Percentiles rank a stretch among this genome's conserved stretches.
These are phyloP conservation scores for Xerocomus amazonicus DNA, from an alignment of 1,284 basidiomycete species.

Conservation along the genomic window DNA sequence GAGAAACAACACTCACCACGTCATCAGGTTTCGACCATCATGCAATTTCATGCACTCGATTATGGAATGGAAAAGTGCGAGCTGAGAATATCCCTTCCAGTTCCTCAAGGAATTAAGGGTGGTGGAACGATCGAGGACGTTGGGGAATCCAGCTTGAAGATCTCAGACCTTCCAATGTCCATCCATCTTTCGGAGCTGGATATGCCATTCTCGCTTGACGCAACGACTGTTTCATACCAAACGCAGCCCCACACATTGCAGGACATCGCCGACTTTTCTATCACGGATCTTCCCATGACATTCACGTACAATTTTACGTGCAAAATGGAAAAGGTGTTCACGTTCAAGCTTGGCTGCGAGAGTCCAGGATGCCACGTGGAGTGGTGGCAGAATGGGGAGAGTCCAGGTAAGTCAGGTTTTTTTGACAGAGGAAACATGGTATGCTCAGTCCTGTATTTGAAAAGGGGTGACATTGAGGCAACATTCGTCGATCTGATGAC, in stretches of 20 bases:
- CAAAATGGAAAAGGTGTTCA: slow-evolving; percentile 4
- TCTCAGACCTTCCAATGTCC: slow-evolving; percentile 1
- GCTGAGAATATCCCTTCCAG: slow-evolving; percentile 3
- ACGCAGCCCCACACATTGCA: slow-evolving; percentile 1
- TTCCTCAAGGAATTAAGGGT: not conserved
- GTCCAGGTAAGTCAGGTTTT: not conserved
- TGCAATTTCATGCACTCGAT: slow-evolving; percentile 5
- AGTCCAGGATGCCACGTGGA: slow-evolving; percentile 5
- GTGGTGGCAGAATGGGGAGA: slow-evolving; percentile 5
- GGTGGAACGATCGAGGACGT: not conserved
- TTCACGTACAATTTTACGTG: slow-evolving; percentile 7
- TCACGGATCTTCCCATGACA: not conserved
- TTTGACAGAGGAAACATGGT: not conserved
- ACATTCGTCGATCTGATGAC: not conserved
- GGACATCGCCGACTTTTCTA: slow-evolving; percentile 1
- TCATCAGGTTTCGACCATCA: slow-evolving; percentile 2
- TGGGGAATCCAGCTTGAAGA: not conserved
- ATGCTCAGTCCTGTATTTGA: not conserved
- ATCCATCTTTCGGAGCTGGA: slow-evolving; percentile 7
- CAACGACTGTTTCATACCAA: slow-evolving; percentile 3
- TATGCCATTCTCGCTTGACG: not conserved
- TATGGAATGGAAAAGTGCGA: slow-evolving; percentile 8
- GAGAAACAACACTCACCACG: not conserved
- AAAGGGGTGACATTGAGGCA: slow-evolving; percentile 1
- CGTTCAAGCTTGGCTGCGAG: slow-evolving; percentile 4